phyloP scores from a whole-genome alignment of 2,329 filamentous ascomycete genomes.

The Lizonia empirigonia region DNA sequence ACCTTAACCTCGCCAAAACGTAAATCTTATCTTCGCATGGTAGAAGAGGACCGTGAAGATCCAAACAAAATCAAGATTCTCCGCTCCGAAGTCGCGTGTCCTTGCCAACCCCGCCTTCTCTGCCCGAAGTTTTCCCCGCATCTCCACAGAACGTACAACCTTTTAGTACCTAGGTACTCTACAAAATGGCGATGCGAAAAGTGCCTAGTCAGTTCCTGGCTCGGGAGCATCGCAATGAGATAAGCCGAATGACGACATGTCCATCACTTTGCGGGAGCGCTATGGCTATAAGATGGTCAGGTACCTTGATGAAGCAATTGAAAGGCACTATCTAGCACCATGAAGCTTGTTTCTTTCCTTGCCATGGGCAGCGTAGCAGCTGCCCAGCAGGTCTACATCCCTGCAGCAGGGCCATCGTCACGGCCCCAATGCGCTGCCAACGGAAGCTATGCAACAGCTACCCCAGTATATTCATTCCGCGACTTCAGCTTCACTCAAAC shows the following conservation, averaged over 20 bases:
- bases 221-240: neutral
- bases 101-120: constrained; percentile 4
- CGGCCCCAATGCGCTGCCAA: constrained; percentile 37
- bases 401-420: constrained; percentile 34
- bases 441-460: constrained; percentile 32
- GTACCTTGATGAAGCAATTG: neutral
- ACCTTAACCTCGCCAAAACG: neutral
- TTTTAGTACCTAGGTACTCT: neutral
- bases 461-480: constrained; percentile 39
- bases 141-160: too few species aligned
- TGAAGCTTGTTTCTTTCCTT: constrained; percentile 23
- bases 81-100: neutral
- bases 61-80: neutral
- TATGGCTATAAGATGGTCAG: neutral
- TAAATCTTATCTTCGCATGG: neutral
- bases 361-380: constrained; percentile 12
- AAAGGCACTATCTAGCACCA: neutral
- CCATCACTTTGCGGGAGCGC: neutral
- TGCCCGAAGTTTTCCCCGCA: constrained; percentile 2
- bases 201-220: neutral
- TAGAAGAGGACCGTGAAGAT: neutral
- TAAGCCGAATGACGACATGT: constrained; percentile 7
- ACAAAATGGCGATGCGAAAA: neutral
- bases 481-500: constrained; percentile 48
- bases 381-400: constrained; percentile 48